Base-by-base conservation (phyloP, 495 filamentous ascomycete genomes). In the Penicillium simplicissimum region DNA sequence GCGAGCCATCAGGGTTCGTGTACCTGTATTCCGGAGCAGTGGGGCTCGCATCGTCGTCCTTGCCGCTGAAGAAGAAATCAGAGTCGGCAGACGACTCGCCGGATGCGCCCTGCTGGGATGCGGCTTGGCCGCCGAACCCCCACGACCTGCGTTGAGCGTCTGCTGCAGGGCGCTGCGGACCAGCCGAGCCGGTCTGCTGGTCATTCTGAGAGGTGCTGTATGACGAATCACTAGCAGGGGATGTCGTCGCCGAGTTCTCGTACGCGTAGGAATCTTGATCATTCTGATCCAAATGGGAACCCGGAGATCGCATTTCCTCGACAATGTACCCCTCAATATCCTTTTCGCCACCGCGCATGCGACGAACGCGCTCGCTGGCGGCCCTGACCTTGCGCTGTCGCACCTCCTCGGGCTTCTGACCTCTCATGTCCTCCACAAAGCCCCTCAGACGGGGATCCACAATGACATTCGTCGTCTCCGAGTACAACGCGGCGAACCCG, bases 21-120 rank as follows among this genome's bases (percentile, higher is more conserved):
- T 56, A 47, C 10, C 72, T 62, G 58, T 78, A 74, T 38, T 78
- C 78, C 3, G 68, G 62, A 8, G 74, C 76, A 0, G 72, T 74
- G 23, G 78, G 76, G 52, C 76, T 79, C 1, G 76, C 76, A 40
- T 78, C 75, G 21, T 79, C 75, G n/a, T 69, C 65, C 15, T 62
- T 63, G 17, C 66, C 65, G 40, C 57, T 35, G 23, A 63, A 43
- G 57, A 80, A 73, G 67, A 74, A 74, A 64, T 71, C 63, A 1
- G 60, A 37, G 6, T n/a, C 45, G 0, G 56, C 60, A 25, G 58
- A 45, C 47, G 68, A 42, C 37, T 58, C 51, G 43, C 49, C 51
- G 49, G 38, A 28, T 36, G 34, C 14, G 15, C 51, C 51, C 17
- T 23, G 33, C 23, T 34, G 49, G 4, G 47, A 9, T 35, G 37